Conservation (phyloP, 495 filamentous ascomycete genomes). For the Neurospora terricola region DNA sequence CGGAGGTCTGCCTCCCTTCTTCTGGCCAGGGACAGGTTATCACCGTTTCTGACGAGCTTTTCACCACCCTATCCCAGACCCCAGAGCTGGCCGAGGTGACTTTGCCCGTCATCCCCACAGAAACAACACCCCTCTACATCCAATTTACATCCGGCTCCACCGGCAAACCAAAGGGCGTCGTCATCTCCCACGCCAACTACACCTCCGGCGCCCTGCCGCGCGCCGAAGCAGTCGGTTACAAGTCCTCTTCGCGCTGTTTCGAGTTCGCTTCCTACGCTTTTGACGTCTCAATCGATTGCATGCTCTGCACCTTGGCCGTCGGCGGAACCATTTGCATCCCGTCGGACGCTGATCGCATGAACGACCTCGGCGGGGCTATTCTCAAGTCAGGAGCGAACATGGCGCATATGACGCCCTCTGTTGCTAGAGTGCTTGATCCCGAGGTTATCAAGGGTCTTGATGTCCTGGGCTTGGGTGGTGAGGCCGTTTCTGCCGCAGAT, state of each 20-base stretch:
- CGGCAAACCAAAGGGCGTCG: conserved; percentile 37
- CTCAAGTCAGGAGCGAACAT: conserved; percentile 27
- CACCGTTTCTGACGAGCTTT: conserved; percentile 3
- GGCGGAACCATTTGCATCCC: conserved; percentile 60
- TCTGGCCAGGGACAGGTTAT: conserved; percentile 10
- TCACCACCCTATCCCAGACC: no score
- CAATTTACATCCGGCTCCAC: conserved; percentile 42
- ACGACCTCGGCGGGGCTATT: conserved; percentile 32
- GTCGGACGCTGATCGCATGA: conserved; percentile 38
- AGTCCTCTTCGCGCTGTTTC: conserved; percentile 28
- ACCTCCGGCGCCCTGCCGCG: conserved; percentile 32
- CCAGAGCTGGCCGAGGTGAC: no score
- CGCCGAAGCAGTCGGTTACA: conserved; percentile 29
- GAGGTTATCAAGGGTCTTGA: conserved; percentile 27
- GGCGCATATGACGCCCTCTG: conserved; percentile 44
- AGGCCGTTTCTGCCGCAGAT: conserved; percentile 29
- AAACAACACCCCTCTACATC: conserved; percentile 27
- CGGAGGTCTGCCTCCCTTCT: conserved; percentile 16
- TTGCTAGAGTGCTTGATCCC: conserved; percentile 38
- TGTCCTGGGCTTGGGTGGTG: conserved; percentile 32
- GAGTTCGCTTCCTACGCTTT: conserved; percentile 45
- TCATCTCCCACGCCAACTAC: conserved; percentile 33
- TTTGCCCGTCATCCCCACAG: conserved; percentile 17
- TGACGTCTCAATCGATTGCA: conserved; percentile 41
- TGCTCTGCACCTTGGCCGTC: conserved; percentile 36